Base-by-base conservation (phyloP, 805 yeast genomes). In the Candida sphagnicola region DNA sequence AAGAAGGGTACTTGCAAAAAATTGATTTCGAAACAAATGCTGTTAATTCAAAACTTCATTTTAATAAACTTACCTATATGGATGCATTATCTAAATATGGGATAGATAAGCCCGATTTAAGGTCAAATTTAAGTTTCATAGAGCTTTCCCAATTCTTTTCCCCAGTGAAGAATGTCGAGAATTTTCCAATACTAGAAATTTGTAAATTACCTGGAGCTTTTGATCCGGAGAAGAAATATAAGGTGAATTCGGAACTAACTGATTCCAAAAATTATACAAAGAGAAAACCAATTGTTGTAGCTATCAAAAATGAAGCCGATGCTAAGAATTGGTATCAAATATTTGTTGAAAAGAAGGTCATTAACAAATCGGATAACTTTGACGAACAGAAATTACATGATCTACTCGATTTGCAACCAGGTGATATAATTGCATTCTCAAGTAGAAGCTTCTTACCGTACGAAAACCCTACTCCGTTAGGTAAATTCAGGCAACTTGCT, bases 401-500 rank as follows among this genome's bases (percentile, higher is more conserved):
- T 2, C 39, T 43, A 1, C 55, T 85, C 16, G 50, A 62, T 13
- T 54, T 87, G 15, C 45, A 68, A 31, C 61, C 73, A 1, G 96
- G 95, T 30, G 96, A 88, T 56, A 63, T 86, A 2, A 53, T 93
- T 23, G 91, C 90, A 2, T 73, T 85, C 11, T 72, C 88, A n/a
- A 85, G 85, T n/a, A 72, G 98, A 43, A 76, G 84, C 2, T 52
- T 56, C 11, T 41, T 77, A 16, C 65, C 91, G 0, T 91, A 87
- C 55, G 99, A 91, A 53, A 91, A 88, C 53, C 98, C 98, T 15
- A 93, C 98, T 0, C 98, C 99, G 0, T 62, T 93, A 38, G 99
- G 99, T 0, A 73, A 83, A 39, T 74, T 86, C 47, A 73, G 99
- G 42, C 96, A 89, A 53, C 52, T 86, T 36, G 78, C 88, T 0